Evolutionary conservation across 2,329 filamentous ascomycete genomes (phyloP).

Genomic region (Pezicula neosporulosa): DNA sequence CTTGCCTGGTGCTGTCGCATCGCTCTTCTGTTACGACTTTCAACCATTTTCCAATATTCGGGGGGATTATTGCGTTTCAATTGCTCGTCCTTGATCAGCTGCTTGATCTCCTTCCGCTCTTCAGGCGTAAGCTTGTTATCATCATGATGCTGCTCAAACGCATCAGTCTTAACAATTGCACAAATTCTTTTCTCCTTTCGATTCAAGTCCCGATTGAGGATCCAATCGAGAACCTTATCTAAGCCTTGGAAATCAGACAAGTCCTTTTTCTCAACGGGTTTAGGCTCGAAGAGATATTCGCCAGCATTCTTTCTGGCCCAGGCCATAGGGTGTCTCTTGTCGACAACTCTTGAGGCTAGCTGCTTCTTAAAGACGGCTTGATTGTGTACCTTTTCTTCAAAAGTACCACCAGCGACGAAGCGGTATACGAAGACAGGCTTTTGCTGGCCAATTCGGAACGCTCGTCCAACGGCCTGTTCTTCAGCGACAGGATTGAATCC

Average conservation of each 20-base stretch:
- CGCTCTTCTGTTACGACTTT: not conserved
- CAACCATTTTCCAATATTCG: conserved; percentile 5
- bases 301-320: conserved; percentile 52
- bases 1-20: not conserved
- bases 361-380: conserved; percentile 79
- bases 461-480: conserved; percentile 81
- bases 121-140: conserved; percentile 58
- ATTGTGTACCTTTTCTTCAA: conserved; percentile 72
- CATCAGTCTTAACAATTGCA: conserved; percentile 64
- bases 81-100: conserved; percentile 33
- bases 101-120: conserved; percentile 53
- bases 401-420: conserved; percentile 74
- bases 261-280: conserved; percentile 46
- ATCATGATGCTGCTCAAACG: conserved; percentile 71
- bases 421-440: conserved; percentile 85
- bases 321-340: conserved; percentile 74
- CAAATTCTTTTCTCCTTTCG: conserved; percentile 44
- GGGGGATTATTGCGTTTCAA: conserved; percentile 21
- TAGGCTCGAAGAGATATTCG: conserved; percentile 58
- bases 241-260: conserved; percentile 53
- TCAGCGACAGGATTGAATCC: conserved; percentile 78
- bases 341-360: conserved; percentile 74
- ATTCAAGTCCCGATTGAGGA: conserved; percentile 55
- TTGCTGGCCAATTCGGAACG: conserved; percentile 79
- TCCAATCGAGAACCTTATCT: conserved; percentile 57